phyloP scores from a whole-genome alignment of 2,329 filamentous ascomycete species.

The Trichoderma sp. region DNA sequence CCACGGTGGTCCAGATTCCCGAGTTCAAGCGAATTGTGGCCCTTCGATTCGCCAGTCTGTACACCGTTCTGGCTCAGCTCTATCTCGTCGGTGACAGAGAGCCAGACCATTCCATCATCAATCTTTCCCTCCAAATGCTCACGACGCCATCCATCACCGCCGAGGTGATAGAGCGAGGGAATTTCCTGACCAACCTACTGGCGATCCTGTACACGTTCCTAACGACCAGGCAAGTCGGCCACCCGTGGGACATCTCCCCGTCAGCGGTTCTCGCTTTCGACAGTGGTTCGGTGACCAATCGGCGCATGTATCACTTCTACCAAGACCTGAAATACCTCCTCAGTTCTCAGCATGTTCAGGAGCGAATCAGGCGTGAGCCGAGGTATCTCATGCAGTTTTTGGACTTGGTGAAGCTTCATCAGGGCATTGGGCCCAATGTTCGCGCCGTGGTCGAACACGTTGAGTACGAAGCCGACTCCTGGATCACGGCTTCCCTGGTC shows the following conservation, averaged over 20 bases:
- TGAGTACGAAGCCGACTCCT: conserved; percentile 96
- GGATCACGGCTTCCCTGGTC: conserved; percentile 94
- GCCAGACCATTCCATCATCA: conserved; percentile 98
- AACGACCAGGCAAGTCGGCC: conserved; percentile 92
- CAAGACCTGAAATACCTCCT: conserved; percentile 91
- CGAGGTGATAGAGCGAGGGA: conserved; percentile 91
- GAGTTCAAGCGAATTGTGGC: conserved; percentile 95
- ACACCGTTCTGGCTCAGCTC: conserved; percentile 88
- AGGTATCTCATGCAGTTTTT: conserved; percentile 93
- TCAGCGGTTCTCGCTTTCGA: conserved; percentile 90
- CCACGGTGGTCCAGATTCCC: conserved; percentile 91
- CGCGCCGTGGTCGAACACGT: conserved; percentile 92
- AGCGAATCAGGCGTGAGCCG: conserved; percentile 77
- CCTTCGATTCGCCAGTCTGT: conserved; percentile 89
- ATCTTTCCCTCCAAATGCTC: conserved; percentile 92
- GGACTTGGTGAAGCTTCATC: conserved; percentile 92
- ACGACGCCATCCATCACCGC: conserved; percentile 96
- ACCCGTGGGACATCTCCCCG: conserved; percentile 85
- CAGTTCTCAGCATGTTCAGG: conserved; percentile 83
- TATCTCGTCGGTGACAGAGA: conserved; percentile 96
- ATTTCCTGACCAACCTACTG: conserved; percentile 93
- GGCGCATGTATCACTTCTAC: conserved; percentile 97
- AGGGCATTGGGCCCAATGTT: conserved; percentile 94
- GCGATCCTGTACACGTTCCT: conserved; percentile 97
- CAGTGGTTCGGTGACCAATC: conserved; percentile 89